Evolutionary conservation across 2,329 filamentous ascomycete genomes (phyloP), one percentile per base, ranked within the genome.

Genomic region (Aspergillus candidus): DNA sequence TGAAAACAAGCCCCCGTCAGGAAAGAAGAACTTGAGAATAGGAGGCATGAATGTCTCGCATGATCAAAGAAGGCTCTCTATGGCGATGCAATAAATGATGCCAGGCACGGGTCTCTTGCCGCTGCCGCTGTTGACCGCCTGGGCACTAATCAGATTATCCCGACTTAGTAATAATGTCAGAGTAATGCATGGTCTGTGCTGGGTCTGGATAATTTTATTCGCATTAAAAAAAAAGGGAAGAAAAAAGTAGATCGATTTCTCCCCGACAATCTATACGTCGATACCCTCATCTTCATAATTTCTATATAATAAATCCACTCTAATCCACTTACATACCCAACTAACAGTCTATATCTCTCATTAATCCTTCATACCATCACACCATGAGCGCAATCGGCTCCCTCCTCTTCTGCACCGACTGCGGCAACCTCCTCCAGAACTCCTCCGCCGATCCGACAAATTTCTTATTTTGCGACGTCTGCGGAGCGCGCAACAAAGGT

Each of bases 331-430:
- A 36, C 29, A 29, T 31, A 18, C 29, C 43, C 12, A 34, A 29
- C 14, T 14, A 39, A n/a, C 38, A 39, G 4, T 40, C 30, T 12
- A 15, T 35, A 40, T 43, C 12, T 35, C 27, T 10, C 35, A 38
- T 38, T 18, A 14, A 10, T 15, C 29, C 6, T 7, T 10, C 8
- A 27, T 27, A 15, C 6, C 18, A 18, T 31, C 12, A 32, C 6
- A 56, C 33, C 2, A 96, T 96, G 91, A 82, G 90, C 53, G 83
- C 87, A 13, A 89, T 96, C 54, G 91, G 89, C 44, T 91, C 89
- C 41, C 76, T 97, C 33, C 83, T 95, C 31, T 97, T 97, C 68
- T 97, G 91, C 73, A 87, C 78, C 42, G 87, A 90, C 64, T 97
- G 91, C 67, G 91, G 91, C 49, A 94, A 94, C 65, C 76, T 96